A percentile compares a stretch with the other conserved stretches of the same genome.
phyloP scores from a whole-genome alignment of 345 rosid species.

The Populus ilicifolia region DNA sequence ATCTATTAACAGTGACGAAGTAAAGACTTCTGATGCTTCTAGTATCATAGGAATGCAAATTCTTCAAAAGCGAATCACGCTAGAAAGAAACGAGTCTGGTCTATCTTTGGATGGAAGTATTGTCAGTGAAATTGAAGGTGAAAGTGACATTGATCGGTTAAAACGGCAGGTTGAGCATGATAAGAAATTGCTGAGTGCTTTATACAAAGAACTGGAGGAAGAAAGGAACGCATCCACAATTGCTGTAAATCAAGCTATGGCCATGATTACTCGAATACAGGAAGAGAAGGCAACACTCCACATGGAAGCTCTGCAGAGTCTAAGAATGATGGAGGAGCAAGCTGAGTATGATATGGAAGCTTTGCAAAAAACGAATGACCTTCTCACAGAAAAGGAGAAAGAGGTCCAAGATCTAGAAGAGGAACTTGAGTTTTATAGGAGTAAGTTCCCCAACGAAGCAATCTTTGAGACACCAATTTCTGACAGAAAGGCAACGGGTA shows the following conservation, averaged over 20 bases:
- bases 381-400: conserved; percentile 74
- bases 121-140: conserved; percentile 90
- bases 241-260: conserved; percentile 94
- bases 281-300: conserved; percentile 89
- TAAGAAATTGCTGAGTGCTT: conserved; percentile 45
- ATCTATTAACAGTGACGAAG: conserved; percentile 41
- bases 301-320: conserved; percentile 86
- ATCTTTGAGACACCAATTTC: conserved; percentile 10
- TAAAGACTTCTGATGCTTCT: conserved; percentile 36
- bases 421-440: conserved; percentile 63
- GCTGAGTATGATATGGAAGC: conserved; percentile 93
- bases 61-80: conserved; percentile 60
- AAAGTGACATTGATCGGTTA: conserved; percentile 62
- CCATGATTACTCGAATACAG: conserved; percentile 93
- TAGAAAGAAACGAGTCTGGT: conserved; percentile 85
- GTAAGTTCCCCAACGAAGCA: conserved; percentile 38
- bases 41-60: conserved; percentile 46
- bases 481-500: conserved; percentile 16
- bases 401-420: conserved; percentile 82
- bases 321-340: conserved; percentile 89
- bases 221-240: conserved; percentile 87
- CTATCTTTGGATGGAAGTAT: conserved; percentile 71
- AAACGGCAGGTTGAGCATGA: conserved; percentile 85
- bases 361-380: conserved; percentile 70
- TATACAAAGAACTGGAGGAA: conserved; percentile 86